Base-by-base conservation (phyloP, 179 eudicot species). In the Silene coronaria region DNA sequence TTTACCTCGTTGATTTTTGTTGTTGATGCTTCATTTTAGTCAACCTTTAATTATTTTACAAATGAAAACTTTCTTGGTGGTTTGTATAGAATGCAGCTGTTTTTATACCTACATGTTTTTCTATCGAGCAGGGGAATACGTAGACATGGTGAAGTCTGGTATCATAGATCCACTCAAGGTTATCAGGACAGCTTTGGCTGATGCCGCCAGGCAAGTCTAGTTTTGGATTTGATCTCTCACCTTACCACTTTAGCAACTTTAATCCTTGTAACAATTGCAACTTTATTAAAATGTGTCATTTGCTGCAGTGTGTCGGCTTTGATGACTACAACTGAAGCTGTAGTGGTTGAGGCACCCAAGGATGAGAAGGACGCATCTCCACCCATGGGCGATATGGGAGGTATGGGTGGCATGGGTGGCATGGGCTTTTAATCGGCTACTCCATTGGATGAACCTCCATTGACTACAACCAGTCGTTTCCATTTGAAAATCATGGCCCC, bases 261-360 rank as follows among this genome's bases (percentile, higher is more conserved):
- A 34, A 34, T 34, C 38, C 8, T 34, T 34, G 5, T 8, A 34
- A 34, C 38, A 34, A 34, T 34, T 34, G 8, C 38, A 34, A 45
- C 51, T 45, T 45, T 11, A 45, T 45, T 71, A 5, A 51, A 23
- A 4, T 32, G 42, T 34, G 72, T 13, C 58, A 36, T 3, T 53
- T 62, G 14, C 21, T 82, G 73, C 89, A 90, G 92, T 67, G 96
- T 90, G 24, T 85, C 92, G 13, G 82, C 96, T 1, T 78, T 90
- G 89, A 87, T 90, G 91, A 90, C 92, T 3, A 90, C 96, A 8
- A 90, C 96, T 0, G 96, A 90, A 79, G 92, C 92, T 9, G 86
- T 86, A 14, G 82, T 90, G n/a, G 89, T 87, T 7, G 92, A 90
- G 70, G 89, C 87, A 60, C 89, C 92, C 16, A 87, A 86, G 55